These are phyloP conservation scores for Inga oerstediana DNA, from an alignment of 306 rosid genomes.

Conservation along the genomic window DNA sequence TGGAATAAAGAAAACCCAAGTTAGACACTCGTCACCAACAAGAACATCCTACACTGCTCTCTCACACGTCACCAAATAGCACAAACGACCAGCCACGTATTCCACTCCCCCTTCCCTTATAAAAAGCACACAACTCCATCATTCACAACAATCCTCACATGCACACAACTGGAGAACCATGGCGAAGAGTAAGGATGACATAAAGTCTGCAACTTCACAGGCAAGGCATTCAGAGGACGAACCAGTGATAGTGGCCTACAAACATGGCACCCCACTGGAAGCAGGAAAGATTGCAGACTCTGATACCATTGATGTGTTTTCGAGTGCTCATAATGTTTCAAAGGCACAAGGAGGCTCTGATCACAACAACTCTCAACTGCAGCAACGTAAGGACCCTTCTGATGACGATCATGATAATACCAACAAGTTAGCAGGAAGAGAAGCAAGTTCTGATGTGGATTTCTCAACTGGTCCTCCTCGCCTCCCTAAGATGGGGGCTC, in stretches of 20 bases:
- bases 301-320: constrained; percentile 50
- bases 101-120: neutral
- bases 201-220: constrained; percentile 57
- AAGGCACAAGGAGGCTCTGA: constrained; percentile 12
- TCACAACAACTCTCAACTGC: constrained; percentile 29
- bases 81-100: constrained; percentile 36
- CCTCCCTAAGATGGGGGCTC: constrained; percentile 37
- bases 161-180: neutral
- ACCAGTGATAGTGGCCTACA: constrained; percentile 51
- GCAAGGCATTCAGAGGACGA: constrained; percentile 60
- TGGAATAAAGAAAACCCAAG: neutral
- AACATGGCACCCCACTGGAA: constrained; percentile 69
- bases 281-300: constrained; percentile 70
- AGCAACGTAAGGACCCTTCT: constrained; percentile 8
- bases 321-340: constrained; percentile 44
- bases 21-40: constrained; percentile 25
- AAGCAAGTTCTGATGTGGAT: neutral
- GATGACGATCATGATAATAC: neutral
- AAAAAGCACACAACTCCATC: constrained; percentile 1
- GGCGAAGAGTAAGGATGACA: constrained; percentile 66
- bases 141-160: neutral
- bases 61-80: constrained; percentile 27
- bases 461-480: constrained; percentile 46
- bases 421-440: constrained; percentile 8
- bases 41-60: neutral